Percentiles rank a stretch among this genome's conserved stretches.
phyloP scores from a whole-genome alignment of 1,139 yeast species.

The Arxiozyma bovina region DNA sequence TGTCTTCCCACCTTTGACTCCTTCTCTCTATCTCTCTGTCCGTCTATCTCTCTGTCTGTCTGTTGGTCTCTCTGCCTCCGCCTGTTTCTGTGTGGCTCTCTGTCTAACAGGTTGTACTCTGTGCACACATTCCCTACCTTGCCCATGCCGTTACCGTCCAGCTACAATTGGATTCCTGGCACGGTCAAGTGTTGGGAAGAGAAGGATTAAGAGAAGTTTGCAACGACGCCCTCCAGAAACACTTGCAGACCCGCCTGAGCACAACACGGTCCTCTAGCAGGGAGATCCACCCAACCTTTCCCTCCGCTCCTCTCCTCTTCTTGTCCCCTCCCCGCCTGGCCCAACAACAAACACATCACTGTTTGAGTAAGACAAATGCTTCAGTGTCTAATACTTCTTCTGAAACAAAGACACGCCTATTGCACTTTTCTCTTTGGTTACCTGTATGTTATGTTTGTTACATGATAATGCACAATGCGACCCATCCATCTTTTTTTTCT shows the following conservation, averaged over 20 bases:
- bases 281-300: too few species aligned
- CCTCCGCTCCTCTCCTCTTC: too few species aligned
- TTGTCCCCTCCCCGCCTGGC: too few species aligned
- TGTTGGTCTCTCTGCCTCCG: too few species aligned
- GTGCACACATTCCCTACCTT: not conserved
- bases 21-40: not conserved
- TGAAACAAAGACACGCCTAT: too few species aligned
- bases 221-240: not conserved
- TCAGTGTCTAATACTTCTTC: too few species aligned
- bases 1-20: not conserved
- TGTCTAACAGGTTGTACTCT: not conserved
- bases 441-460: too few species aligned
- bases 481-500: not conserved
- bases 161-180: not conserved
- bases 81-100: not conserved
- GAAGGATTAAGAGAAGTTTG: not conserved
- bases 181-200: not conserved
- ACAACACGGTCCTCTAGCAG: too few species aligned
- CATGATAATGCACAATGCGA: not conserved
- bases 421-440: not conserved
- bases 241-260: not conserved
- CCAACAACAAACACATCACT: too few species aligned
- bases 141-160: not conserved
- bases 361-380: too few species aligned
- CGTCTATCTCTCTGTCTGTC: too few species aligned